These are phyloP conservation scores for Penicillium paxilli DNA, from an alignment of 495 filamentous ascomycete species.

Conservation along the genomic window DNA sequence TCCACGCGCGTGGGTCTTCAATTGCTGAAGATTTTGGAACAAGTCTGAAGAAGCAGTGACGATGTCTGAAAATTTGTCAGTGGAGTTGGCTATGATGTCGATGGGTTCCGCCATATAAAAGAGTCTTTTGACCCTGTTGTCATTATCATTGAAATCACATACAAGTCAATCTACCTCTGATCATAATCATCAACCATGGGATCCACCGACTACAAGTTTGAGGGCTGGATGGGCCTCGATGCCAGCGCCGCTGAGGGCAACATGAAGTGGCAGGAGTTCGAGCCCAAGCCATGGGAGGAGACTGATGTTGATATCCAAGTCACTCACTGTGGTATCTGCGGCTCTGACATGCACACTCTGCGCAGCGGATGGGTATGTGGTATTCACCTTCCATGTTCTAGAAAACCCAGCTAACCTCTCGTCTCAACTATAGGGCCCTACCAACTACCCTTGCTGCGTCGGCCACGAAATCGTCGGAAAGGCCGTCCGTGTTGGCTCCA, in stretches of 20 bases:
- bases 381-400: neutral
- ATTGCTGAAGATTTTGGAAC: conserved; percentile 42
- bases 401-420: neutral
- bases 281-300: conserved; percentile 80
- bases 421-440: conserved; percentile 39
- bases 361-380: conserved; percentile 65
- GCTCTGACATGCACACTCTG: conserved; percentile 71
- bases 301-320: conserved; percentile 64
- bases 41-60: neutral
- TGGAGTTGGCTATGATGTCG: neutral
- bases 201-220: conserved; percentile 63
- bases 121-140: neutral
- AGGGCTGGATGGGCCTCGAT: conserved; percentile 80
- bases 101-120: neutral
- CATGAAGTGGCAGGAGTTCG: conserved; percentile 73
- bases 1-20: conserved; percentile 11
- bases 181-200: conserved; percentile 32
- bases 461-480: conserved; percentile 85
- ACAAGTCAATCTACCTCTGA: neutral
- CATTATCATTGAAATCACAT: conserved; percentile 4
- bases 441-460: conserved; percentile 71
- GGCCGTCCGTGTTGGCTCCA: conserved; percentile 70
- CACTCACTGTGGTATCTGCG: conserved; percentile 46
- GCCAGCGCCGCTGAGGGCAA: conserved; percentile 62
- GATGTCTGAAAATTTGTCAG: neutral